Evolutionary conservation across 164 flowering plant genomes (phyloP), one percentile per base, ranked within the genome.

Genomic region (Protea cynaroides): DNA sequence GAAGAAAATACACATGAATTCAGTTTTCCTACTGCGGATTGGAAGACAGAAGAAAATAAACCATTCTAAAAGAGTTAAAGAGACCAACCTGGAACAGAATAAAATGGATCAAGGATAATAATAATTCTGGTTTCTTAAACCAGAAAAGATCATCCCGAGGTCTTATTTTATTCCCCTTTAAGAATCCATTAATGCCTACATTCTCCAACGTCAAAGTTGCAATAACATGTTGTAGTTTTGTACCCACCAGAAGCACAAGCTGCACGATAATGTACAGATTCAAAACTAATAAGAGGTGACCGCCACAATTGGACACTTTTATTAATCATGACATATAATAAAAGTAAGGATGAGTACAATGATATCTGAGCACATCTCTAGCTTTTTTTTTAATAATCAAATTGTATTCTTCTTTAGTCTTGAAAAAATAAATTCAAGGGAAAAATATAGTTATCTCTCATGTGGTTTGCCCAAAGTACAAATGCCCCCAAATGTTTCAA

Each of bases 121-220:
- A 79, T 6, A 89, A 64, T 65, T 91, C 92, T 13, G 99, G 99
- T 72, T 94, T 94, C 61, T 87, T 91, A 60, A 94, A 94, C 99
- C 99, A 94, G 80, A 94, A 94, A 38, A 94, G 96, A 61, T 89
- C 97, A 70, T 94, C 92, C 49, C 99, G 86, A 57, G 96, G 99
- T 73, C 73, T 84, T 70, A 64, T 70, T 77, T 84, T 63, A 81
- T 57, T 29, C 51, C 81, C 86, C 0, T 74, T 29, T 53, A 70
- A 79, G 65, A 61, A 70, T 38, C 80, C 85, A 64, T 76, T 72
- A 52, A 86, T 73, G 34, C 87, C 89, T 49, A 89, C 92, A 81
- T 79, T 94, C 78, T 94, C 99, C 69, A 91, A 59, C 23, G 96
- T 86, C 76, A 94, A 71, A 53, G 97, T 94, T 61, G 99, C 97